A percentile compares a stretch with the other conserved stretches of the same genome.
Evolutionary conservation across 2,329 filamentous ascomycete genomes (phyloP).

Genomic region (Stagonosporopsis cucurbitacearum): DNA sequence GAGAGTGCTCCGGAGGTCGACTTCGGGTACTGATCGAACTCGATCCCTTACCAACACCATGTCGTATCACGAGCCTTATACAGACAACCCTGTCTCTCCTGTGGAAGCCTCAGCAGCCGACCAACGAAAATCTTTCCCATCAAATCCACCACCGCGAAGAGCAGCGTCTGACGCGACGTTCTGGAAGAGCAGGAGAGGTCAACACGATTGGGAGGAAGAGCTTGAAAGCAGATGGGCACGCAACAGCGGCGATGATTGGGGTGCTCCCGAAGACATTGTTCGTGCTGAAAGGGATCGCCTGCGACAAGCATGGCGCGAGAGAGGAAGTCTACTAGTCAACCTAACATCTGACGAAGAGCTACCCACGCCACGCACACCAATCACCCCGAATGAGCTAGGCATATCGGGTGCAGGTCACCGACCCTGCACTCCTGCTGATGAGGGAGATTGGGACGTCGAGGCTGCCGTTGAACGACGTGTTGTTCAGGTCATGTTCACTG

Average conservation of each 20-base stretch:
- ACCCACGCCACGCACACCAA: conserved; percentile 38
- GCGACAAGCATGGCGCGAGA: conserved; percentile 40
- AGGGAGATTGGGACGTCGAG: conserved; percentile 60
- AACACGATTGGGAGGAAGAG: conserved; percentile 52
- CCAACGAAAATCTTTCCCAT: conserved; percentile 30
- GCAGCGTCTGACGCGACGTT: conserved; percentile 54
- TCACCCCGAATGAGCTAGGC: conserved; percentile 32
- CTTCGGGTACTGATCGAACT: conserved; percentile 36
- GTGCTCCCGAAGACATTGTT: conserved; percentile 41
- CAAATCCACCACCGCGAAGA: conserved; percentile 46
- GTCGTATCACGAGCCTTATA: conserved; percentile 38
- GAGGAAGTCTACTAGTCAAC: conserved; percentile 39
- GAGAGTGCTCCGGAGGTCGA: conserved; percentile 42
- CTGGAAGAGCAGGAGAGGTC: conserved; percentile 51
- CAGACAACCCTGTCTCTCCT: conserved; percentile 33
- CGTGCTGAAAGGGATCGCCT: conserved; percentile 41
- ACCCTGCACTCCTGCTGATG: conserved; percentile 44
- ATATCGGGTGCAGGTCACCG: conserved; percentile 22
- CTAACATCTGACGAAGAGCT: conserved; percentile 35
- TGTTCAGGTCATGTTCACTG: conserved; percentile 81
- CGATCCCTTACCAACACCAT: conserved; percentile 35
- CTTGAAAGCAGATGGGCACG: conserved; percentile 38
- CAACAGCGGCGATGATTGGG: conserved; percentile 48
- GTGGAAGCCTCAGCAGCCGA: conserved; percentile 8
- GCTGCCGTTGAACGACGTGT: conserved; percentile 54